Evolutionary conservation across 768 basidiomycete genomes (phyloP), one percentile per base, ranked within the genome.

Genomic region (Lentinus brumalis): DNA sequence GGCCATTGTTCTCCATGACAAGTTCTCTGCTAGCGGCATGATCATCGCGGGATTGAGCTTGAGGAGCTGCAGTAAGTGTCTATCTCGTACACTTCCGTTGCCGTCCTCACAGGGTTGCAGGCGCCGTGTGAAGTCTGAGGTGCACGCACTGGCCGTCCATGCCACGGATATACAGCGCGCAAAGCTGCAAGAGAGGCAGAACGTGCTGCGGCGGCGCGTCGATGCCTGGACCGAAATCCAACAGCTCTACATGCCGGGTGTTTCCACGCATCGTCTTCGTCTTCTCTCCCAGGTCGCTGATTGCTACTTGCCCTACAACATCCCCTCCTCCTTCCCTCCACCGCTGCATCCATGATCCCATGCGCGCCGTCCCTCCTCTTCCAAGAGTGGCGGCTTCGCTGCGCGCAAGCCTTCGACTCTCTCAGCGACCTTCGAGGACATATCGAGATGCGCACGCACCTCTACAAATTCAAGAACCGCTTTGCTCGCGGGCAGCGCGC

Each of bases 31-130:
- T 7, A 69, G 68, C 35, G 50, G 66, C 11, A 62, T 78, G 15
- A 65, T 77, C 41, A 60, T 59, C 0, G 65, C 64, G 26, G 76
- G 5, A 50, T 77, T 1, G 72, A 77, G 32, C 31, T 78, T 8
- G 74, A 79, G 56, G 72, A 73, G 14, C 63, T 60, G 39, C 74
- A 77, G 75, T 77, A 52, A 32, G 73, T 71, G 18, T 29, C 32
- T 35, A 6, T 35, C 35, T 35, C 32, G 5, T 1, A 6, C 3
- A 3, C 11, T 3, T 35, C 11, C 1, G 7, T 35, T 4, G 31
- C 40, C 39, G 11, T 44, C 42, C 8, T 15, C 1, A 14, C 15
- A 3, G 11, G 1, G 35, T 35, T 35, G 6, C 42, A 45, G 44
- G 16, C 44, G 44, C 8, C 44, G 44, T 3, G 1, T 45, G 14